These are phyloP conservation scores for Ogataea pignaliae DNA, from an alignment of 805 yeast species.

Conservation along the genomic window DNA sequence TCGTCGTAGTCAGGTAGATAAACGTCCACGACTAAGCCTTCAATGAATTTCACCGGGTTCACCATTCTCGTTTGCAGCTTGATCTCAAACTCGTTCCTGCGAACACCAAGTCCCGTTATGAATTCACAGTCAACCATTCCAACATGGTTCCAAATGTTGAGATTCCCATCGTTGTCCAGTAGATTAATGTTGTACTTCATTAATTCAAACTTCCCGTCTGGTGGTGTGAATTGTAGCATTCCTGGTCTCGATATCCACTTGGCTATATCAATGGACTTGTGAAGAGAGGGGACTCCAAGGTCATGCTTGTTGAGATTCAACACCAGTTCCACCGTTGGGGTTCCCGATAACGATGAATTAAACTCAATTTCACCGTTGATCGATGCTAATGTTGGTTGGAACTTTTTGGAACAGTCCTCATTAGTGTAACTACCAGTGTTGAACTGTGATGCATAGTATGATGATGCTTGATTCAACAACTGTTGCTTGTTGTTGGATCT, in stretches of 20 bases:
- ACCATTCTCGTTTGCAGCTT: constrained; percentile 43
- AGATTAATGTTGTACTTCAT: constrained; percentile 62
- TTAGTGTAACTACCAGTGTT: too few species aligned
- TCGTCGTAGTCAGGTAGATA: constrained; percentile 20
- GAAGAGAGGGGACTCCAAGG: constrained; percentile 60
- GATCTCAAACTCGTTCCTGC: constrained; percentile 60
- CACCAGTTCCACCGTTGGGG: constrained; percentile 62
- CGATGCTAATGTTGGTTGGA: constrained; percentile 41
- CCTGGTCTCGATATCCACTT: constrained; percentile 47
- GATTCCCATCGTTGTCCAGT: constrained; percentile 19
- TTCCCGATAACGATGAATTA: constrained; percentile 68
- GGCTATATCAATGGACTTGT: constrained; percentile 57
- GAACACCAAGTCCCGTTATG: constrained; percentile 46
- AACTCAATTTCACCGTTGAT: constrained; percentile 64
- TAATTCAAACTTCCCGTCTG: constrained; percentile 71
- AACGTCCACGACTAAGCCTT: constrained; percentile 39
- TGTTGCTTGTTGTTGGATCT: constrained; percentile 1
- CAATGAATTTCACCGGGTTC: constrained; percentile 42
- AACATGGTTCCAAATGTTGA: constrained; percentile 28
- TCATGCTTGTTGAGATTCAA: constrained; percentile 44
- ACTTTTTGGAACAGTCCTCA: constrained; percentile 3
- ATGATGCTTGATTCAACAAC: constrained; percentile 15
- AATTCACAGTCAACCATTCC: constrained; percentile 57
- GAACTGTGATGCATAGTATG: constrained; percentile 27
- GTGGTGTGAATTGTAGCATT: constrained; percentile 69